Conservation (phyloP, 1,139 yeast genomes). For the Yamadazyma aaseri region DNA sequence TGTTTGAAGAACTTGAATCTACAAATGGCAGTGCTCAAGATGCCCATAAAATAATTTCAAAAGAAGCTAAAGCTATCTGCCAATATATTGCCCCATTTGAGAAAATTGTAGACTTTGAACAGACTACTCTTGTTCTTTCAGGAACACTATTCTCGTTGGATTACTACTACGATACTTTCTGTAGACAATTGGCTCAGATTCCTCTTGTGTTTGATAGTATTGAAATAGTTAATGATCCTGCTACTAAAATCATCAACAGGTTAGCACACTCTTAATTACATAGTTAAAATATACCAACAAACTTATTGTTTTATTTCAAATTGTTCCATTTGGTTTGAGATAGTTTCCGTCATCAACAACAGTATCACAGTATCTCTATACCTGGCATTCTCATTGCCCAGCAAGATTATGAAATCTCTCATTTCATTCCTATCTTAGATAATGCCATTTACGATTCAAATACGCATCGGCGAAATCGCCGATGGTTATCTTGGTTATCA, state of each 20-base stretch:
- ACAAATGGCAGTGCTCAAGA: constrained; percentile 5
- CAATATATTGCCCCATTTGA: constrained; percentile 5
- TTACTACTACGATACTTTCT: constrained; percentile 2
- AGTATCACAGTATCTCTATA: too few relatives aligned
- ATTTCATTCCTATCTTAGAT: too few relatives aligned
- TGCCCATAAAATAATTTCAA: constrained; percentile 3
- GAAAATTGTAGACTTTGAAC: constrained; percentile 1
- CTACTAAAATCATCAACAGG: too few relatives aligned
- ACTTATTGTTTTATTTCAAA: too few relatives aligned
- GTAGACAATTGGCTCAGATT: background rate
- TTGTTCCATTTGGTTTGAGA: too few relatives aligned
- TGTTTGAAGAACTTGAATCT: constrained; percentile 5
- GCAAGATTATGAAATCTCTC: too few relatives aligned
- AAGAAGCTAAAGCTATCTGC: constrained; percentile 2
- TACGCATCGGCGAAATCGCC: background rate
- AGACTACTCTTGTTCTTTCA: constrained; percentile 6
- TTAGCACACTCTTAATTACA: too few relatives aligned
- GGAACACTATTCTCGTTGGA: constrained; percentile 7
- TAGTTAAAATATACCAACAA: too few relatives aligned
- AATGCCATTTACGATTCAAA: too few relatives aligned
- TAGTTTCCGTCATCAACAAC: too few relatives aligned
- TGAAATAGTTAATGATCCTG: background rate
- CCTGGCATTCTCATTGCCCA: too few relatives aligned
- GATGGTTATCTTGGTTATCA: background rate
- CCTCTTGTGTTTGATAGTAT: background rate